phyloP scores from a whole-genome alignment of 331 rosid species.

The Quercus lobata region DNA sequence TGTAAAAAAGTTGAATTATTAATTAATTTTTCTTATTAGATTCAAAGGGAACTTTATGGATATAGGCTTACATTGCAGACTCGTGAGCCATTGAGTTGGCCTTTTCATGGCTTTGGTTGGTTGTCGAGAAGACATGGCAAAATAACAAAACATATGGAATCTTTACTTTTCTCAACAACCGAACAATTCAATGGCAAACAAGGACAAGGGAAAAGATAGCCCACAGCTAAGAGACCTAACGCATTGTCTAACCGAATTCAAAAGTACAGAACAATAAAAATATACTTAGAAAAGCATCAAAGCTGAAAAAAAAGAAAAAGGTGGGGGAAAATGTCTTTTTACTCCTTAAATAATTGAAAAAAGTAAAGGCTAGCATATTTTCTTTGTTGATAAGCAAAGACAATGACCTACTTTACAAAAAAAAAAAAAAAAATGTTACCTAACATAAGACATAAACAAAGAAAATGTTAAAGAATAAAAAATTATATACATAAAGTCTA shows the following conservation, averaged over 20 bases:
- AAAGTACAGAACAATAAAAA: neutral
- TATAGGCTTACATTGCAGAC: neutral
- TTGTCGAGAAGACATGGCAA: constrained; percentile 70
- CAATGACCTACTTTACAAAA: neutral
- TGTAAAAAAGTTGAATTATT: neutral
- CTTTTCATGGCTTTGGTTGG: constrained; percentile 36
- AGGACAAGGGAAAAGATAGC: neutral
- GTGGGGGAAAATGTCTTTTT: too few species aligned
- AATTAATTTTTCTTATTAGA: neutral
- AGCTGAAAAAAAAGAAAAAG: too few species aligned
- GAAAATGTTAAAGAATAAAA: too few species aligned
- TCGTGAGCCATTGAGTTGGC: constrained; percentile 11
- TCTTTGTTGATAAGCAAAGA: neutral
- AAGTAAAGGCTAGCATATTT: neutral
- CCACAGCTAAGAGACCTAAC: neutral
- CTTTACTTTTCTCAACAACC: constrained; percentile 36
- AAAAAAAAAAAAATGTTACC: too few species aligned
- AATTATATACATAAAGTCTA: too few species aligned
- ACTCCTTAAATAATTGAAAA: too few species aligned
- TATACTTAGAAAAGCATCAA: neutral
- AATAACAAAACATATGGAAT: constrained; percentile 71
- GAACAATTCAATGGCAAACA: constrained; percentile 18
- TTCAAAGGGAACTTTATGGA: neutral
- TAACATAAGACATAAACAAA: too few species aligned
- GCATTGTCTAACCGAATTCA: neutral